phyloP scores from a whole-genome alignment of 805 yeast genomes.

The Dipodascus geniculatus region DNA sequence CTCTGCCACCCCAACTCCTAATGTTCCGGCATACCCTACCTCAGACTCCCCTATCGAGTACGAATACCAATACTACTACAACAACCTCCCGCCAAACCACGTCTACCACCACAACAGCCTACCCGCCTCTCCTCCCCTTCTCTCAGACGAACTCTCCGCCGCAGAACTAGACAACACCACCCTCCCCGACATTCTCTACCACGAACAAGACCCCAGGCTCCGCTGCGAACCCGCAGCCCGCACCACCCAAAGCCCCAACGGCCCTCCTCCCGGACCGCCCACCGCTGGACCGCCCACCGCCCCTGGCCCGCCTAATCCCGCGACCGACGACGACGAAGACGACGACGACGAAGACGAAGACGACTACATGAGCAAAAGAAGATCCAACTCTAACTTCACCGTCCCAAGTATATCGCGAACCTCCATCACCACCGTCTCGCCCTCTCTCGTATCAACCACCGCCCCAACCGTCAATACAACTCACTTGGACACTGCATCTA shows the following conservation, averaged over 20 bases:
- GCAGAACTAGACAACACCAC: too few species aligned
- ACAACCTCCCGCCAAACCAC: too few species aligned
- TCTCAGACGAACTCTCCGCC: too few species aligned
- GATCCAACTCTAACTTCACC: constrained; percentile 17
- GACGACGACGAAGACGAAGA: not conserved
- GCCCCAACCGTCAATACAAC: constrained; percentile 7
- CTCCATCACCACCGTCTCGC: constrained; percentile 16
- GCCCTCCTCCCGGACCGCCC: too few species aligned
- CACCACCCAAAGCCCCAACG: too few species aligned
- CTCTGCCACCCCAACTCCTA: not conserved
- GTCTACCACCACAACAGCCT: too few species aligned
- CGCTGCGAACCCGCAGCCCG: too few species aligned
- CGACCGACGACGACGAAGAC: not conserved
- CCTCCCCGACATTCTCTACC: too few species aligned
- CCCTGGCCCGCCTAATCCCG: not conserved
- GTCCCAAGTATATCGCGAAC: constrained; percentile 19
- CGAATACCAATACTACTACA: too few species aligned
- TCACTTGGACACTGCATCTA: constrained; percentile 24
- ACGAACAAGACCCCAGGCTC: too few species aligned
- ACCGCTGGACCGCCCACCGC: not conserved
- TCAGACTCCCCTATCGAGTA: too few species aligned
- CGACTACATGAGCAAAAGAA: not conserved
- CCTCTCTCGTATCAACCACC: constrained; percentile 11
- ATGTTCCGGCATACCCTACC: too few species aligned
- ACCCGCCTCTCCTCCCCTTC: not conserved